phyloP scores from a whole-genome alignment of 768 basidiomycete genomes.

The Rhodosporidiobolus sp. region DNA sequence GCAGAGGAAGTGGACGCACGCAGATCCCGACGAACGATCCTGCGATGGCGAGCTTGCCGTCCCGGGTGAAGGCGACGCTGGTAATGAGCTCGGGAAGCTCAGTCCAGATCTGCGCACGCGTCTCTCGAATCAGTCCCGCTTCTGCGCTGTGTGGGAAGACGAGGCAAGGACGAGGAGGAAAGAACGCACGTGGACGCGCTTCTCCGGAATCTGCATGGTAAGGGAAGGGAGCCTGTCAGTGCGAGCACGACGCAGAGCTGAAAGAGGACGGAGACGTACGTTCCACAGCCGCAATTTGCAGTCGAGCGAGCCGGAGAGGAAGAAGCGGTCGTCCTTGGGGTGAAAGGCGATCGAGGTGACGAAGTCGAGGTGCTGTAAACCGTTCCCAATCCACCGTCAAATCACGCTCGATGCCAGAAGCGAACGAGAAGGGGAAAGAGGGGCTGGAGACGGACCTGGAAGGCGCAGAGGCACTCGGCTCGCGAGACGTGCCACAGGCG shows the following conservation, averaged over 20 bases:
- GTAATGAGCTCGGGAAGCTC: constrained; percentile 45
- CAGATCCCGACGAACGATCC: constrained; percentile 41
- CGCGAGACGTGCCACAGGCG: constrained; percentile 45
- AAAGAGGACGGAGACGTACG: background rate
- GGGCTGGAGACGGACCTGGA: constrained; percentile 28
- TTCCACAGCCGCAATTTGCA: constrained; percentile 45
- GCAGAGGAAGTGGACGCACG: constrained; percentile 13
- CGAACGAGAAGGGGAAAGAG: background rate
- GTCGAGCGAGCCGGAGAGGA: constrained; percentile 44
- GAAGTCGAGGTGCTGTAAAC: constrained; percentile 44
- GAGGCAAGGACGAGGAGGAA: background rate
- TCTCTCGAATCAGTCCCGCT: background rate
- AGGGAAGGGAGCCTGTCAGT: background rate
- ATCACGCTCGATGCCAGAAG: too few relatives aligned
- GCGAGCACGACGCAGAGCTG: rapidly evolving
- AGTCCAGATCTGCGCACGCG: constrained; percentile 37
- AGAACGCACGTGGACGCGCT: constrained; percentile 29
- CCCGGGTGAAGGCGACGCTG: constrained; percentile 42
- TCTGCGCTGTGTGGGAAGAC: background rate
- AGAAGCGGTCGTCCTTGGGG: constrained; percentile 46
- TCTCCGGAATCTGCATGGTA: constrained; percentile 39
- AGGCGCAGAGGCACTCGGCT: constrained; percentile 42
- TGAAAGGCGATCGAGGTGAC: constrained; percentile 46
- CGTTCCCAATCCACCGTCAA: background rate
- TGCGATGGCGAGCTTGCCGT: constrained; percentile 42